These are phyloP conservation scores for Tetrapisispora taiwanensis DNA, from an alignment of 805 yeast species.

Conservation along the genomic window DNA sequence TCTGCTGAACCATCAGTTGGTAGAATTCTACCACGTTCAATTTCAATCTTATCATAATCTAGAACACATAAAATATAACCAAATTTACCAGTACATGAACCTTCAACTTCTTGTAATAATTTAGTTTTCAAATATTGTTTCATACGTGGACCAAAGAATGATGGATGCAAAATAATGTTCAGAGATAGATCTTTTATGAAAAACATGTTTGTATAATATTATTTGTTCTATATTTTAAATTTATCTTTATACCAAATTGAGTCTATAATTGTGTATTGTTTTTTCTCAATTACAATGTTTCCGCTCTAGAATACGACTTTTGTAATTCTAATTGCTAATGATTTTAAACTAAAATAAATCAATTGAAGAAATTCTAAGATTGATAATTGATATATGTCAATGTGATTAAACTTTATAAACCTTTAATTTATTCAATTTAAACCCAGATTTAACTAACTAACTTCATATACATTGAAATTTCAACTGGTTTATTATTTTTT, in stretches of 20 bases:
- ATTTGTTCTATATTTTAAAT: background rate
- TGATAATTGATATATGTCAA: no score
- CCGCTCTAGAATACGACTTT: no score
- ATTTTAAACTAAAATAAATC: no score
- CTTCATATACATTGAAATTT: no score
- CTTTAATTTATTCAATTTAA: no score
- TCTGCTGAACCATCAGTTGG: conserved; percentile 93
- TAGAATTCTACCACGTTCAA: conserved; percentile 85
- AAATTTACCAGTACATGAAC: conserved; percentile 97
- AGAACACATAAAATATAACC: conserved; percentile 94
- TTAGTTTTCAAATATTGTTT: conserved; percentile 84
- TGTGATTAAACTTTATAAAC: no score
- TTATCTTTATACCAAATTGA: no score
- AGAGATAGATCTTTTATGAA: conserved; percentile 77
- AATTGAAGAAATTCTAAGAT: no score
- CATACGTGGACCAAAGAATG: conserved; percentile 97
- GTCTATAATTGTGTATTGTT: no score
- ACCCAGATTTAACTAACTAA: no score
- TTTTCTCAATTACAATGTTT: no score
- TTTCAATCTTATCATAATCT: conserved; percentile 89
- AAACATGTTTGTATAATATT: conserved; percentile 25
- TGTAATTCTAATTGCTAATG: no score
- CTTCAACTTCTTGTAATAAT: conserved; percentile 90
- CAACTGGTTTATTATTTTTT: background rate
- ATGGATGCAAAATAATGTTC: conserved; percentile 89